Evolutionary conservation across 169 alveolate species (phyloP).

Genomic region (Plasmodium blacklocki): DNA sequence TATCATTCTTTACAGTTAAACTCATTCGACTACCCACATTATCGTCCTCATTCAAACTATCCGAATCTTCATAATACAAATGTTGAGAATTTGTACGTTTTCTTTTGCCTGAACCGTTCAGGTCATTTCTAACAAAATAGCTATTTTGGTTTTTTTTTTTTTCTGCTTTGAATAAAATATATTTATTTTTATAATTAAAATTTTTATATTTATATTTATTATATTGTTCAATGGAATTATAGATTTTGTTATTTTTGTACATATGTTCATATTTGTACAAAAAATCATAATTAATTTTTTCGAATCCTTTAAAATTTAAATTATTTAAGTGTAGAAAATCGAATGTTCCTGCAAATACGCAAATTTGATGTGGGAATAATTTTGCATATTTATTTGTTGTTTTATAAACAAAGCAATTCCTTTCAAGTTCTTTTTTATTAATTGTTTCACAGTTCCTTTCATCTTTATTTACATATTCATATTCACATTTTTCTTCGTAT

Average conservation of each 20-base stretch:
- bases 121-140: too few species aligned
- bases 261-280: slow-evolving; percentile 36
- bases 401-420: slow-evolving; percentile 54
- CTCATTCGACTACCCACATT: background rate
- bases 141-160: background rate
- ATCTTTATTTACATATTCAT: too few species aligned
- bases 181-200: background rate
- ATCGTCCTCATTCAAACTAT: background rate
- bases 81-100: background rate
- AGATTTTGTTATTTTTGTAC: slow-evolving; percentile 10
- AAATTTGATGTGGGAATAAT: slow-evolving; percentile 53
- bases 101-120: background rate
- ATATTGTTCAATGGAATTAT: slow-evolving; percentile 22
- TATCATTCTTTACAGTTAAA: background rate
- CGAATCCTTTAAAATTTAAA: slow-evolving; percentile 36
- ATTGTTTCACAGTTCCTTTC: too few species aligned
- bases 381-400: slow-evolving; percentile 20
- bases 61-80: slow-evolving; percentile 6
- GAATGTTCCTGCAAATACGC: slow-evolving; percentile 56
- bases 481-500: slow-evolving; percentile 8
- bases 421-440: background rate
- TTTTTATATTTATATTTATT: slow-evolving; percentile 35
- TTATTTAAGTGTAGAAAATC: slow-evolving; percentile 55
- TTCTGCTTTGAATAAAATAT: background rate
- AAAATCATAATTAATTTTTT: slow-evolving; percentile 64